Percentiles rank a stretch among this genome's conserved stretches.
phyloP scores from a whole-genome alignment of 306 rosid genomes.

The Acacia acuminata region DNA sequence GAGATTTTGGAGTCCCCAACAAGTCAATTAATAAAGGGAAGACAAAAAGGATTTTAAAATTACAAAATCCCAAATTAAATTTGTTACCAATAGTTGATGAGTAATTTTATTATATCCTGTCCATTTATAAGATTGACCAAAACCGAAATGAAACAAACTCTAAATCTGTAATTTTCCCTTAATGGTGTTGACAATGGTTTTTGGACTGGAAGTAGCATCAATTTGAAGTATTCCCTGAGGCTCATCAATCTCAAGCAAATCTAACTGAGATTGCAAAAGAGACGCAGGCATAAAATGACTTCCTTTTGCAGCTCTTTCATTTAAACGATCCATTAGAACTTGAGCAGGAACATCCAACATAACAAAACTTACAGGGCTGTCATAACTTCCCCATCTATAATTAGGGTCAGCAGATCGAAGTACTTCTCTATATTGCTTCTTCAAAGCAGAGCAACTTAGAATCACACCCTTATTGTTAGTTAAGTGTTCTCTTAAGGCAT shows the following conservation, averaged over 20 bases:
- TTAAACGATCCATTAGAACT: constrained; percentile 57
- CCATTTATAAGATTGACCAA: not conserved
- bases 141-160: not conserved
- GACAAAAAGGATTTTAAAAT: too few species aligned
- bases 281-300: constrained; percentile 84
- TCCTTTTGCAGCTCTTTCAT: constrained; percentile 69
- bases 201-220: constrained; percentile 61
- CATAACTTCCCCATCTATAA: constrained; percentile 45
- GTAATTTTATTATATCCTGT: not conserved
- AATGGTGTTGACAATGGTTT: constrained; percentile 41
- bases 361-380: constrained; percentile 56
- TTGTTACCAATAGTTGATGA: too few species aligned
- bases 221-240: constrained; percentile 61
- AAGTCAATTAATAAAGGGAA: too few species aligned
- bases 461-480: constrained; percentile 36
- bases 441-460: constrained; percentile 84
- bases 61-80: too few species aligned
- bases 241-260: constrained; percentile 68
- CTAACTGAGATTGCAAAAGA: constrained; percentile 78
- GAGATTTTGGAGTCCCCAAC: too few species aligned
- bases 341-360: constrained; percentile 70
- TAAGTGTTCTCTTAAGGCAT: constrained; percentile 40
- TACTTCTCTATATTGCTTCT: constrained; percentile 65
- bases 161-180: constrained; percentile 11
- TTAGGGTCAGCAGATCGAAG: constrained; percentile 71